Evolutionary conservation across 163 green algal species (phyloP).

Genomic region (Chlorella variabilis): DNA sequence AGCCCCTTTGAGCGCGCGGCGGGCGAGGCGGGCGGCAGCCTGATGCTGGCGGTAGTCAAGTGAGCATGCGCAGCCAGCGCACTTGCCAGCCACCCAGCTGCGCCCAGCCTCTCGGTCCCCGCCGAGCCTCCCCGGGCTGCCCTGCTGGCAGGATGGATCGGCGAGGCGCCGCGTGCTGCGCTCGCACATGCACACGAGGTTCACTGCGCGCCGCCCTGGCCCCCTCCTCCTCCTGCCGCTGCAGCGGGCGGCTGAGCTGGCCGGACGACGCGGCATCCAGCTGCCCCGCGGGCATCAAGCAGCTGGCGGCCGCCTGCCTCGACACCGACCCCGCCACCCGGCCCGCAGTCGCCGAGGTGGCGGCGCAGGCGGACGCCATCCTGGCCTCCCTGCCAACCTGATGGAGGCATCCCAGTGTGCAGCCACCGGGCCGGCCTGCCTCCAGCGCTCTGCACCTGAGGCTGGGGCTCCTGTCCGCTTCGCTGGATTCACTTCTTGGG

Average conservation of each 20-base stretch:
- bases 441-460: too few species aligned
- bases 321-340: constrained; percentile 27
- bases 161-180: too few species aligned
- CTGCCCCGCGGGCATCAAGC: constrained; percentile 13
- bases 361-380: not conserved
- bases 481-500: too few species aligned
- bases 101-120: not conserved
- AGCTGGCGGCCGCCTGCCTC: constrained; percentile 39
- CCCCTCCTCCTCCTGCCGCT: not conserved
- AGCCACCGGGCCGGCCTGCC: too few species aligned
- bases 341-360: constrained; percentile 37
- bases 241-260: constrained; percentile 42
- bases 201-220: too few species aligned
- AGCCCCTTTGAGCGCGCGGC: constrained; percentile 88
- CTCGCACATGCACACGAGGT: too few species aligned
- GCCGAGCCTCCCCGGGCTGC: not conserved
- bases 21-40: constrained; percentile 72
- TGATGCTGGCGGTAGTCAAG: constrained; percentile 76
- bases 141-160: too few species aligned
- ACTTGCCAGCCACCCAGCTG: too few species aligned
- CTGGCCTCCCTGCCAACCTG: not conserved
- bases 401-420: too few species aligned
- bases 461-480: too few species aligned
- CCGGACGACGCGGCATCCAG: constrained; percentile 1
- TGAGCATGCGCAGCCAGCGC: too few species aligned